phyloP scores from a whole-genome alignment of 148 eudicot species.

The Silene latifolia region DNA sequence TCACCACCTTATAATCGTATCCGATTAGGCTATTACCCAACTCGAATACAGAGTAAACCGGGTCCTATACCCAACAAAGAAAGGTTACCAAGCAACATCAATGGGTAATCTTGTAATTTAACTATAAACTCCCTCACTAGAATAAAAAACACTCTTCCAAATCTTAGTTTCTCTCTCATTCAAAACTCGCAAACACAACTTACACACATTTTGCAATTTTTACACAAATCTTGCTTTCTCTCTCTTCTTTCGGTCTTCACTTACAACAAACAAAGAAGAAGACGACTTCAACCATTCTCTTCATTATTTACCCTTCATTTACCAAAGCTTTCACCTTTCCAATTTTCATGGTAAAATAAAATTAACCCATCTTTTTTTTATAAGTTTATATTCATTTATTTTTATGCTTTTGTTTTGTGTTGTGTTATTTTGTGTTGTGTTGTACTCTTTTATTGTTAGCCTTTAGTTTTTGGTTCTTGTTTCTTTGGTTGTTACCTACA shows the following conservation, averaged over 20 bases:
- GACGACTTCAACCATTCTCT: background rate
- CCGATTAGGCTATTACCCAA: too few relatives aligned
- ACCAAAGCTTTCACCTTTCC: background rate
- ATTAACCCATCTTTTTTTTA: background rate
- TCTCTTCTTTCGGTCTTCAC: background rate
- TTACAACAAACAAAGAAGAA: background rate
- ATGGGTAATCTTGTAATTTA: too few relatives aligned
- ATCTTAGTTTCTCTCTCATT: background rate
- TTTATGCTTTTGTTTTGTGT: too few relatives aligned
- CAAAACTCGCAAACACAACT: background rate
- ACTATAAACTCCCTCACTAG: background rate
- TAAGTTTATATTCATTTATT: too few relatives aligned
- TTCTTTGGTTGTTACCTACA: background rate
- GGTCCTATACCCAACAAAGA: too few relatives aligned
- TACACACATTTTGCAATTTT: background rate
- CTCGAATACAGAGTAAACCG: too few relatives aligned
- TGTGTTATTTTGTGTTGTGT: too few relatives aligned
- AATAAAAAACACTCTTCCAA: background rate
- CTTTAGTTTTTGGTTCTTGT: background rate
- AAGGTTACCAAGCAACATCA: too few relatives aligned
- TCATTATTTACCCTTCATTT: background rate
- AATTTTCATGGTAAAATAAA: background rate
- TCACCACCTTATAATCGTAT: too few relatives aligned
- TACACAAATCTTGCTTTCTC: background rate
- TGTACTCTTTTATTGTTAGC: background rate